Percentiles rank a stretch among this genome's conserved stretches.
phyloP scores from a whole-genome alignment of 352 stramenopile genomes.

The Phytophthora melonis region DNA sequence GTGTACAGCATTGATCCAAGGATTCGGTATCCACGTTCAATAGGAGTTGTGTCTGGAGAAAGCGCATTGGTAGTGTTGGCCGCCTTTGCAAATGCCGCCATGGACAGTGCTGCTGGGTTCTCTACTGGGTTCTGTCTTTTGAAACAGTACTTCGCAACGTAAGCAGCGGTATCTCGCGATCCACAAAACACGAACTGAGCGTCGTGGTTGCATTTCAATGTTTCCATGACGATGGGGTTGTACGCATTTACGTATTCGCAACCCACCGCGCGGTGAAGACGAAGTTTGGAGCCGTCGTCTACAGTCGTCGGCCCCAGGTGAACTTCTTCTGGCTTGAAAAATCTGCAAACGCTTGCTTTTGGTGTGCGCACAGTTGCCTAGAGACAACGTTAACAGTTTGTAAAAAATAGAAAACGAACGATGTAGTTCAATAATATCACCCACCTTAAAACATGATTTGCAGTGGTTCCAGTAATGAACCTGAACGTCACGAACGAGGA shows the following conservation, averaged over 20 bases:
- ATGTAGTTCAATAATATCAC: too few relatives aligned
- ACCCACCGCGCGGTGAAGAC: constrained; percentile 12
- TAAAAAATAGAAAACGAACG: too few relatives aligned
- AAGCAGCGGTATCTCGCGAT: constrained; percentile 26
- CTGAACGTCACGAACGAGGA: constrained; percentile 21
- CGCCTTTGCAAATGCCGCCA: not conserved
- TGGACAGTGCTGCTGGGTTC: constrained; percentile 19
- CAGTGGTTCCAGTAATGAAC: constrained; percentile 26
- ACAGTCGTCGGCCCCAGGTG: not conserved
- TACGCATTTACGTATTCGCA: constrained; percentile 46
- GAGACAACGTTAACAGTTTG: too few relatives aligned
- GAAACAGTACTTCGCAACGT: constrained; percentile 43
- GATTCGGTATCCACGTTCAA: not conserved
- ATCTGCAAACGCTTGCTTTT: constrained; percentile 26
- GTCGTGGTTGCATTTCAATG: constrained; percentile 44
- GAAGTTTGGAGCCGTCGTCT: not conserved
- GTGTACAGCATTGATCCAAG: not conserved
- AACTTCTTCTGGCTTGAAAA: constrained; percentile 29
- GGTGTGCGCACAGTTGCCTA: constrained; percentile 26
- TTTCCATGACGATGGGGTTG: constrained; percentile 20
- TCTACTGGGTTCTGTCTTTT: constrained; percentile 38
- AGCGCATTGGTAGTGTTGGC: not conserved
- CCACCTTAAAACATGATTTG: constrained; percentile 33
- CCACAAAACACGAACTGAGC: constrained; percentile 27
- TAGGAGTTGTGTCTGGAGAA: not conserved